These are phyloP conservation scores for Agapanthus africanus DNA, from an alignment of 106 monocot genomes.

Conservation along the genomic window DNA sequence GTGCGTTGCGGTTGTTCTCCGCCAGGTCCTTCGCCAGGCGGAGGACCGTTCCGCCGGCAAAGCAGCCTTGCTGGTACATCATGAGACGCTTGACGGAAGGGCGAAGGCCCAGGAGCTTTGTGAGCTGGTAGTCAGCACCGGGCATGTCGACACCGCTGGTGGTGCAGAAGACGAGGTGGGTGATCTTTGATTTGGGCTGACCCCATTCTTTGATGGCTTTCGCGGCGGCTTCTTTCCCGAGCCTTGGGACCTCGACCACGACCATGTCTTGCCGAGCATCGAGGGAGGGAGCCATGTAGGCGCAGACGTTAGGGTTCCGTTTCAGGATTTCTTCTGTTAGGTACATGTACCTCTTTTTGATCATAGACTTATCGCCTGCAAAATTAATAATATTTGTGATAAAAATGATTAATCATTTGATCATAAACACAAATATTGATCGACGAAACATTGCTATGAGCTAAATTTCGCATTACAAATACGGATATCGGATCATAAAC, in stretches of 20 bases:
- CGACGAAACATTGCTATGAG: too few relatives aligned
- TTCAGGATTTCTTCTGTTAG: slow-evolving; percentile 12
- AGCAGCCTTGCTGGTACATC: slow-evolving; percentile 23
- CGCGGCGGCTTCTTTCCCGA: slow-evolving; percentile 10
- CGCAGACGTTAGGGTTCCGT: slow-evolving; percentile 9
- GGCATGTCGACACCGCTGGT: slow-evolving; percentile 24
- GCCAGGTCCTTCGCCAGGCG: slow-evolving; percentile 15
- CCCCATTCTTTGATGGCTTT: slow-evolving; percentile 18
- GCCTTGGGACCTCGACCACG: slow-evolving; percentile 12
- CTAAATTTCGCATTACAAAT: too few relatives aligned
- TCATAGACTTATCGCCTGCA: slow-evolving; percentile 23
- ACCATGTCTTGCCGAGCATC: slow-evolving; percentile 18
- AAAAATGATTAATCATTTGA: too few relatives aligned
- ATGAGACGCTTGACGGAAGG: slow-evolving; percentile 15
- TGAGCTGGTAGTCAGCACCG: slow-evolving; percentile 19
- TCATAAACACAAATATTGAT: too few relatives aligned
- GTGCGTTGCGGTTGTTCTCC: slow-evolving; percentile 18
- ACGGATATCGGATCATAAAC: too few relatives aligned
- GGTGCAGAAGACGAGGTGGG: slow-evolving; percentile 21
- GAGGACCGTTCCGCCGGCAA: slow-evolving; percentile 20
- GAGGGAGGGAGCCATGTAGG: slow-evolving; percentile 15
- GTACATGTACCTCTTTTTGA: slow-evolving; percentile 15
- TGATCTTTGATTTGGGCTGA: slow-evolving; percentile 13
- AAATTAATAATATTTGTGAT: too few relatives aligned
- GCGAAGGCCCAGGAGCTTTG: slow-evolving; percentile 14